Base-by-base conservation (phyloP, 1,284 basidiomycete species). In the Boletus hoseneyae region DNA sequence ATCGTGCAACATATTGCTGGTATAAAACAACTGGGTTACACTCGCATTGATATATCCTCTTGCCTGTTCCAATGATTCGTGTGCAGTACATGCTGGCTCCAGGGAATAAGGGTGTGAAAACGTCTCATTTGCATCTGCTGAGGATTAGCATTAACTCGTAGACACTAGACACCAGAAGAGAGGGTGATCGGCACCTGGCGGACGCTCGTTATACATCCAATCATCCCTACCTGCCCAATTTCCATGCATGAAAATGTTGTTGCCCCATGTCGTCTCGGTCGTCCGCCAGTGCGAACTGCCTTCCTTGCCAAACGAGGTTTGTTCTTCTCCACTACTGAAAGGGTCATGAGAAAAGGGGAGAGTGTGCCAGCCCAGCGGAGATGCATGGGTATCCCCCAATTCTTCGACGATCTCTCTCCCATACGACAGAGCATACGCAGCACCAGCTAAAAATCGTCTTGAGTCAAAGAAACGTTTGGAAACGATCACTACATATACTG, bases 1-100 rank as follows among this genome's bases (percentile, higher is more conserved):
- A 64, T 90, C 86, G 58, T 89, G 87, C 7, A 87, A 77, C 76
- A 87, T 72, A 76, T 97, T 97, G 66, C 78, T 78, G 19, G 93
- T 97, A 76, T 95, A 97, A 79, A 97, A 97, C 33, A 97, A 76
- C 70, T 97, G 91, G 2, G 93, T 82, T 50, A 95, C 73, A 11
- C 91, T 89, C 13, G 84, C 74, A 69, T 97, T 90, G 70, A 95
- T 86, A 70, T 92, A 93, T 59, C 82, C 80, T 74, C 82, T 78
- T 3, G 89, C 87, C 57, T 87, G 84, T 18, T 72, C 74, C 54
- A 82, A 73, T 2, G 83, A 76, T 18, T 53, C 66, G 0, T 78
- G 76, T 11, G 72, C 59, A 34, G 68, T 69, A 37, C 78, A 72
- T 1, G 78, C 79, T 47, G 68, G 53, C 59, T 75, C 63, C 4